Conservation (phyloP, 106 monocot species). For the Dendrobium chrysotoxum region DNA sequence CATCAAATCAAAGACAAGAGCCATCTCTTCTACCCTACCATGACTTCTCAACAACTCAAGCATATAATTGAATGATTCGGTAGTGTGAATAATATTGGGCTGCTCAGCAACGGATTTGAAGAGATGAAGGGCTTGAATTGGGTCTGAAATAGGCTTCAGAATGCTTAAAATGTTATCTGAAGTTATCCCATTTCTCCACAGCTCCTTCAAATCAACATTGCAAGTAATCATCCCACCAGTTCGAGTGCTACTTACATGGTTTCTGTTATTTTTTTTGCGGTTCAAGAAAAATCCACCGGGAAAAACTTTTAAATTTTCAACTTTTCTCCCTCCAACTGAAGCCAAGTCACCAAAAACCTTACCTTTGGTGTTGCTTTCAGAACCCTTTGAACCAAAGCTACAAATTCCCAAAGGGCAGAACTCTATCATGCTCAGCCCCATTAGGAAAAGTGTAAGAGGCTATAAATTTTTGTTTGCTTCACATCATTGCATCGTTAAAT, state of each 20-base stretch:
- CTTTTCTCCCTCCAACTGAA: not conserved
- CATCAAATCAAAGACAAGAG: slow-evolving; percentile 87
- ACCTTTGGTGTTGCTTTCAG: not conserved
- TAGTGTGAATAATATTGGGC: slow-evolving; percentile 53
- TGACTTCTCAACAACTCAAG: slow-evolving; percentile 65
- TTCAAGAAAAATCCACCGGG: slow-evolving; percentile 6
- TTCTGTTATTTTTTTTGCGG: slow-evolving; percentile 7
- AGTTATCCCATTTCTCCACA: slow-evolving; percentile 21
- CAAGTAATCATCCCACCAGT: not conserved
- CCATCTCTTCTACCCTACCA: slow-evolving; percentile 65
- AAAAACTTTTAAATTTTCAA: slow-evolving; percentile 12
- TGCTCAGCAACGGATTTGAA: slow-evolving; percentile 52
- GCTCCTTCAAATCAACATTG: not conserved
- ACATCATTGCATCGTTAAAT: not conserved
- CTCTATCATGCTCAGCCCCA: slow-evolving; percentile 18
- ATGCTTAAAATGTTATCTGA: slow-evolving; percentile 43
- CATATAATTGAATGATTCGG: slow-evolving; percentile 86
- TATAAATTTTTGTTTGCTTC: not conserved
- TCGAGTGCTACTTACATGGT: not conserved
- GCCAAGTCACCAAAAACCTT: not conserved
- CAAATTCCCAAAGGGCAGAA: slow-evolving; percentile 6
- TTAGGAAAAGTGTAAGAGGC: not conserved
- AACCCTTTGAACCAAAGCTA: not conserved
- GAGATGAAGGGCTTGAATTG: slow-evolving; percentile 37
- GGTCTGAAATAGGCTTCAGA: slow-evolving; percentile 40